A percentile compares a stretch with the other conserved stretches of the same genome.
Evolutionary conservation across 1,139 yeast genomes (phyloP).

Genomic region (Protomyces gravidus): DNA sequence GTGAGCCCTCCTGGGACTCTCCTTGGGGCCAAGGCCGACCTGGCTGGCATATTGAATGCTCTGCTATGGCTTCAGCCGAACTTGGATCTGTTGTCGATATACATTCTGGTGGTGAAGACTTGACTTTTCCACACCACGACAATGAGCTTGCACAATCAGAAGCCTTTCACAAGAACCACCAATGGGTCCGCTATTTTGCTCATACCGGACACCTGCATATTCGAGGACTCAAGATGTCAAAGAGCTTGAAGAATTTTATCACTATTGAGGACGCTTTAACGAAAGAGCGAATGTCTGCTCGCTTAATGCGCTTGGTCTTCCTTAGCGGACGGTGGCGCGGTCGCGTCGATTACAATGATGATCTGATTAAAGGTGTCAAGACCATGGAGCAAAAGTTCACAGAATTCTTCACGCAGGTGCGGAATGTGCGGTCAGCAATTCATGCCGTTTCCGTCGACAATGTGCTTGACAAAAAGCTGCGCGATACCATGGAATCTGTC

Average conservation of each 20-base stretch:
- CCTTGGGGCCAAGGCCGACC: slow-evolving; percentile 99
- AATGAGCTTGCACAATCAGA: slow-evolving; percentile 96
- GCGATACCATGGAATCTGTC: neutral
- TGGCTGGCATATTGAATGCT: slow-evolving; percentile 99
- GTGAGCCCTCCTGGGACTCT: slow-evolving; percentile 94
- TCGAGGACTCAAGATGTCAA: slow-evolving; percentile 97
- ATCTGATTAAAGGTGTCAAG: slow-evolving; percentile 46
- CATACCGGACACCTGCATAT: slow-evolving; percentile 97
- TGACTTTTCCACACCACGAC: slow-evolving; percentile 99
- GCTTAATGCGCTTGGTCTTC: slow-evolving; percentile 86
- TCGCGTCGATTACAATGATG: slow-evolving; percentile 85
- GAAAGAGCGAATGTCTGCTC: slow-evolving; percentile 52
- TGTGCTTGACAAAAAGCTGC: neutral
- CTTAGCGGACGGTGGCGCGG: slow-evolving; percentile 89
- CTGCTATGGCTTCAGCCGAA: slow-evolving; percentile 94
- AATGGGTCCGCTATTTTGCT: slow-evolving; percentile 94
- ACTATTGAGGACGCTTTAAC: slow-evolving; percentile 86
- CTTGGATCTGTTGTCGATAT: slow-evolving; percentile 82
- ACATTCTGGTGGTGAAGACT: slow-evolving; percentile 94
- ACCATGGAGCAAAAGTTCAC: slow-evolving; percentile 38
- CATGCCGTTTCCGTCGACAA: slow-evolving; percentile 33
- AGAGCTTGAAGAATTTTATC: slow-evolving; percentile 87
- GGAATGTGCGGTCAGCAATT: slow-evolving; percentile 58
- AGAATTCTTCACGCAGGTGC: slow-evolving; percentile 78
- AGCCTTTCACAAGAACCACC: slow-evolving; percentile 80